These are phyloP conservation scores for Pseudogymnoascus sp. DNA, from an alignment of 2,329 filamentous ascomycete species.

Conservation along the genomic window DNA sequence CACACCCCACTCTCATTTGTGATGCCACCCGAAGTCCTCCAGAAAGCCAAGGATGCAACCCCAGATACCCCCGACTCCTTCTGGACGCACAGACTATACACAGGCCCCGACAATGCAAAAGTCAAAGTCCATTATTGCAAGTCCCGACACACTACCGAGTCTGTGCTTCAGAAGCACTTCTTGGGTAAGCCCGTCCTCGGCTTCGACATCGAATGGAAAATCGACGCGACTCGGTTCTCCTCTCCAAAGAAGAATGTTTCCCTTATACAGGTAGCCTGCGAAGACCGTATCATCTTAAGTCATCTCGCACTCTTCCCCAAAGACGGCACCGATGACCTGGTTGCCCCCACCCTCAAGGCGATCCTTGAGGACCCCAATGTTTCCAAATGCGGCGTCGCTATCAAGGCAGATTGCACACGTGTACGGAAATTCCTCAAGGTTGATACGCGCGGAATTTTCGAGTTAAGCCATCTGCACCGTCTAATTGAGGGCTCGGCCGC, in stretches of 20 bases:
- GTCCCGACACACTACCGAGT: slow-evolving; percentile 58
- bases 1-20: slow-evolving; percentile 37
- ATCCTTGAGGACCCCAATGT: slow-evolving; percentile 65
- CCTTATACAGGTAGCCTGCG: slow-evolving; percentile 73
- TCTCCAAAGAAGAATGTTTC: slow-evolving; percentile 63
- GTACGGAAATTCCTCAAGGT: slow-evolving; percentile 59
- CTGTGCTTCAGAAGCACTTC: slow-evolving; percentile 57
- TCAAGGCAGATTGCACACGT: slow-evolving; percentile 63
- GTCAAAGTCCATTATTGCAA: slow-evolving; percentile 73
- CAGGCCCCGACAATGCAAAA: slow-evolving; percentile 41
- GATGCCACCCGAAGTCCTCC: slow-evolving; percentile 39
- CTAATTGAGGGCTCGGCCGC: slow-evolving; percentile 59
- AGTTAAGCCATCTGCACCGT: slow-evolving; percentile 75
- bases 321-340: slow-evolving; percentile 42
- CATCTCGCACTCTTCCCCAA: slow-evolving; percentile 61
- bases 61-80: slow-evolving; percentile 43
- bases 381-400: slow-evolving; percentile 68
- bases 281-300: slow-evolving; percentile 70
- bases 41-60: slow-evolving; percentile 40
- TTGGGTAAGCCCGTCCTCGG: slow-evolving; percentile 63
- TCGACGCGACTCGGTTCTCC: slow-evolving; percentile 38
- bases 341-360: slow-evolving; percentile 61
- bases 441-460: slow-evolving; percentile 59
- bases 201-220: slow-evolving; percentile 82
- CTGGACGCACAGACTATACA: slow-evolving; percentile 65